Conservation (phyloP, 2,329 filamentous ascomycete species). For the Botrytis galanthina region DNA sequence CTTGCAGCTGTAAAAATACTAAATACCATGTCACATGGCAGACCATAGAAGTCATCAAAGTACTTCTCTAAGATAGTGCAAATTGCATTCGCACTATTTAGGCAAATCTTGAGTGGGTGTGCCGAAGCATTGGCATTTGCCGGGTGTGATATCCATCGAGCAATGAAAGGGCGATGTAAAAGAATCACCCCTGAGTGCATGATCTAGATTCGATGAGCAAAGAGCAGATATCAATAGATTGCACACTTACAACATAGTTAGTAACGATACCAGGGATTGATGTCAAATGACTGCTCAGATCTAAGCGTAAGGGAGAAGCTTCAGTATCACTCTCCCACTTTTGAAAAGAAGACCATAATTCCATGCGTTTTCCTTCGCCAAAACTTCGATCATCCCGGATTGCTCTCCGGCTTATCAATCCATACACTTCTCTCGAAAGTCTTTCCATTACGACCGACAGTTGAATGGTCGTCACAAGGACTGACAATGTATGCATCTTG, state of each 20-base stretch:
- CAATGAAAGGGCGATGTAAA: conserved; percentile 36
- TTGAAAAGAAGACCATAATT: conserved; percentile 30
- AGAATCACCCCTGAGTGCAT: conserved; percentile 34
- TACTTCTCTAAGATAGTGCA: conserved; percentile 36
- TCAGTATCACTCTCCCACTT: conserved; percentile 34
- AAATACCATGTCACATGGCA: conserved; percentile 38
- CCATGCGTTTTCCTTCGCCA: conserved; percentile 32
- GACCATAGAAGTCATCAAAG: conserved; percentile 30
- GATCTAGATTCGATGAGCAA: conserved; percentile 25
- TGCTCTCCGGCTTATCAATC: conserved; percentile 30
- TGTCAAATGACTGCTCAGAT: conserved; percentile 30
- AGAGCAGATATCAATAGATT: neutral
- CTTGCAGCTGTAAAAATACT: conserved; percentile 37
- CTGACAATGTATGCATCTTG: conserved; percentile 35
- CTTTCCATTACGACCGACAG: conserved; percentile 32
- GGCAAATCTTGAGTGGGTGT: conserved; percentile 31
- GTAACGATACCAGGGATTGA: conserved; percentile 35
- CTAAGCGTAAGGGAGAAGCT: conserved; percentile 32
- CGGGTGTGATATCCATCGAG: conserved; percentile 28
- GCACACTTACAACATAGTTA: conserved; percentile 34
- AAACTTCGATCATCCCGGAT: conserved; percentile 32
- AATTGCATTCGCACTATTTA: conserved; percentile 35
- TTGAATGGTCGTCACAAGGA: conserved; percentile 33
- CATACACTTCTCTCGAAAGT: conserved; percentile 34
- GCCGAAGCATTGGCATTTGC: conserved; percentile 17